Evolutionary conservation across 768 basidiomycete species (phyloP), one percentile per base, ranked within the genome.

Genomic region (Amanita rubescens): DNA sequence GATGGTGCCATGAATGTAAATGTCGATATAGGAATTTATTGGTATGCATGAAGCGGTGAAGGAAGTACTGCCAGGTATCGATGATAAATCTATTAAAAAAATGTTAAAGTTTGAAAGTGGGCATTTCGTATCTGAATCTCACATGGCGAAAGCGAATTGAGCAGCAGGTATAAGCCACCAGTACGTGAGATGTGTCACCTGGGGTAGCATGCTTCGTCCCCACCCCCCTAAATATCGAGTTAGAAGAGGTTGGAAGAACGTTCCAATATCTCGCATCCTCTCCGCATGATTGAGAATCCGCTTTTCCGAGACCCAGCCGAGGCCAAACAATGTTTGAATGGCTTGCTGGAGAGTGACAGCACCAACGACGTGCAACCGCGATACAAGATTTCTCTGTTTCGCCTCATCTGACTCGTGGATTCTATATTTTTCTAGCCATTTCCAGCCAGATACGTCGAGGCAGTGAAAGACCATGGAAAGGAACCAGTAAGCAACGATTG

Each of bases 51-150:
- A 74, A 69, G 35, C 95, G 91, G 65, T 99, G 96, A 17, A 92
- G 75, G 71, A 94, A 94, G 70, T 98, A 99, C 67, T 99, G 94
- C 93, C 93, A 97, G 30, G 94, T 94, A 71, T 99, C 96, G 60
- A 98, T 85, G 55, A 94, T 64, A 68, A 96, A 90, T 74, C 96
- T 95, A 57, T 3, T 30, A 20, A 17, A 20, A 35, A 19, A 46
- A 24, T 12, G 37, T 53, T n/a, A 62, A 33, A 37, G 54, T 51
- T 8, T 19, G 54, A 49, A 48, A 20, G 32, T 49, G 49, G 33
- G 12, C 12, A 51, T 34, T 38, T 12, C 17, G 17, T 30, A 19
- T 17, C 20, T 32, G 19, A 22, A 45, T 22, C 54, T 49, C 19
- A 97, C 95, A 93, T 85, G 11, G 92, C 93, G 25, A 82, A 70